Evolutionary conservation across 2,329 filamentous ascomycete genomes (phyloP), one percentile per base, ranked within the genome.

Genomic region (Hymenoscyphus repandus): DNA sequence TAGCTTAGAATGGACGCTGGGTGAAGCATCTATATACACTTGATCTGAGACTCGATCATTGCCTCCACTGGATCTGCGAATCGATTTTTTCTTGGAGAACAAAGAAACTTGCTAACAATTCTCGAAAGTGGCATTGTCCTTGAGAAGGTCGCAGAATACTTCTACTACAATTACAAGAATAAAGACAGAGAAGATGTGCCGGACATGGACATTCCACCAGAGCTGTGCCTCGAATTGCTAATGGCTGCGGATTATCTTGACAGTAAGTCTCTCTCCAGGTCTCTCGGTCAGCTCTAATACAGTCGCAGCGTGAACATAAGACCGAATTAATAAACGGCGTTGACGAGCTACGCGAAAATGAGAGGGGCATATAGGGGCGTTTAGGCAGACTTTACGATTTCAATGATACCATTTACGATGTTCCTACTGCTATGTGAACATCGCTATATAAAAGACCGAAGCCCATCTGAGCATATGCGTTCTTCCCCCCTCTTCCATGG

Each of bases 81-180:
- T 4, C 3, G 12, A 4, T 3, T 34, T 13, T 45, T 34, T 20
- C 32, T 20, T 32, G 11, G 31, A 32, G 10, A 12, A 11, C 12
- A 15, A 20, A 45, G 13, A 43, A 47, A 31, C 27, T 13, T 32
- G 38, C 47, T 45, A 41, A 51, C 37, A 18, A 15, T 42, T 17
- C 18, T 41, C 31, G 31, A 60, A 66, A 90, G 86, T 69, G 85
- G 82, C 57, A 73, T 85, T 47, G 79, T 90, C 5, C 79, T 92
- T 2, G 87, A 91, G 67, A 90, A 89, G 66, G 83, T 91, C 31
- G 86, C 84, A 67, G 86, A 91, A 69, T 92, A 91, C 70, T 84
- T 90, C 55, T 87, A 90, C 66, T 91, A 90, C 72, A 87, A 86
- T 73, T 84, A 90, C 69, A 85, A 83, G 62, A 78, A 88, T 69